phyloP scores from a whole-genome alignment of 2,329 filamentous ascomycete genomes.

The Talaromyces albobiverticillius region DNA sequence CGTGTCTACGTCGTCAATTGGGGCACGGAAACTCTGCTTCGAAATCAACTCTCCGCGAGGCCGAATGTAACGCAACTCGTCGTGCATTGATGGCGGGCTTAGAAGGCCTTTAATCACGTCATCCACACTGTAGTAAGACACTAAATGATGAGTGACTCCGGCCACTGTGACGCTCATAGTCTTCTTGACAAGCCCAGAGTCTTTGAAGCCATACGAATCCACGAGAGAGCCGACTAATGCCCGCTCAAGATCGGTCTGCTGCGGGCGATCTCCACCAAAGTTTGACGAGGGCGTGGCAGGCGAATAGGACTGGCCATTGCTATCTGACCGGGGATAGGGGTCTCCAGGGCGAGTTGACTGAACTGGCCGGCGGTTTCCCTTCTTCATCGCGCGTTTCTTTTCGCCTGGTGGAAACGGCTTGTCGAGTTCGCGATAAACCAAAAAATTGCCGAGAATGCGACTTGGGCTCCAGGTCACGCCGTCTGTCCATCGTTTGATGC shows the following conservation, averaged over 20 bases:
- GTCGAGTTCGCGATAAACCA: constrained; percentile 80
- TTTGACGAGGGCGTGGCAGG: constrained; percentile 33
- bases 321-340: constrained; percentile 48
- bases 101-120: constrained; percentile 68
- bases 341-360: constrained; percentile 49
- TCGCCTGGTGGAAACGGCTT: constrained; percentile 76
- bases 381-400: constrained; percentile 80
- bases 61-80: constrained; percentile 48
- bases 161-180: constrained; percentile 78
- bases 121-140: constrained; percentile 82
- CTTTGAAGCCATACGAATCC: constrained; percentile 87
- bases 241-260: constrained; percentile 50
- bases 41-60: constrained; percentile 59
- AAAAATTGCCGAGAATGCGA: constrained; percentile 77
- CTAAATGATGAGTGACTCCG: constrained; percentile 76
- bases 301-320: constrained; percentile 38
- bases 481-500: constrained; percentile 93
- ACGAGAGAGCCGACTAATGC: constrained; percentile 75
- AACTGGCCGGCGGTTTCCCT: constrained; percentile 51
- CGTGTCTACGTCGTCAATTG: constrained; percentile 59
- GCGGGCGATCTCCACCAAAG: constrained; percentile 36
- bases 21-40: constrained; percentile 65
- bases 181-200: constrained; percentile 82
- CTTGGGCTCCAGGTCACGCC: constrained; percentile 88
- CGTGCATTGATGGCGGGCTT: constrained; percentile 56